phyloP scores from a whole-genome alignment of 345 rosid species.

The Trapa bicornis region DNA sequence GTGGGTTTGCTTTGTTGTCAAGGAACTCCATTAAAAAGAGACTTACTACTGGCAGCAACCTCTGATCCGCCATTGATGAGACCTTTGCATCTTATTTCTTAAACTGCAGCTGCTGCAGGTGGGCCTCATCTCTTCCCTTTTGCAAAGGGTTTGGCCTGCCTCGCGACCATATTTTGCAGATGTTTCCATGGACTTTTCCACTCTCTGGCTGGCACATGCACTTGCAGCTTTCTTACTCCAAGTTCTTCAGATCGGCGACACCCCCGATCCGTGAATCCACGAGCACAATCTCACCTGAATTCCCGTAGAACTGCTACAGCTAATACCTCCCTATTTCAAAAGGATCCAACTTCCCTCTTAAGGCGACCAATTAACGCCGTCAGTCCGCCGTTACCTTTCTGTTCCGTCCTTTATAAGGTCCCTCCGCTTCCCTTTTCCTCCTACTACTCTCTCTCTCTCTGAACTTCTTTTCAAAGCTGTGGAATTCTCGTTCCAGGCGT shows the following conservation, averaged over 20 bases:
- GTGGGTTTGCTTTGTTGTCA: slow-evolving; percentile 2
- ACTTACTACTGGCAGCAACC: neutral
- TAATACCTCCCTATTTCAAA: neutral
- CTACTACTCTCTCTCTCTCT: neutral
- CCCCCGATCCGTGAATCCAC: too few species aligned
- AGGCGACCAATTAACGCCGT: slow-evolving; percentile 1
- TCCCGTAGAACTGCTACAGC: neutral
- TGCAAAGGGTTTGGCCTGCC: neutral
- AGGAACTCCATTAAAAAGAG: neutral
- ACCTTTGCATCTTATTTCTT: slow-evolving; percentile 1
- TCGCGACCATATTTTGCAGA: too few species aligned
- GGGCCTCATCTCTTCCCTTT: neutral
- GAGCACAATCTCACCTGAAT: neutral
- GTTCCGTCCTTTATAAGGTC: neutral
- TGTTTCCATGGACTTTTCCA: too few species aligned
- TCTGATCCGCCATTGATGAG: slow-evolving; percentile 3
- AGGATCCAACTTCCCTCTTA: slow-evolving; percentile 5
- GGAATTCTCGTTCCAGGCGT: neutral
- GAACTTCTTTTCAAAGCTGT: slow-evolving; percentile 2
- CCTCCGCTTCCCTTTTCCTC: neutral
- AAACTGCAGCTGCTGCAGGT: neutral
- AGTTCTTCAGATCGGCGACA: too few species aligned
- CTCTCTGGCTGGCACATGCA: too few species aligned
- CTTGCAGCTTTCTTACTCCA: too few species aligned
- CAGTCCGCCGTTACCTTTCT: slow-evolving; percentile 4